Conservation (phyloP, 2,329 filamentous ascomycete species). For the Endoconidiophora polonica region DNA sequence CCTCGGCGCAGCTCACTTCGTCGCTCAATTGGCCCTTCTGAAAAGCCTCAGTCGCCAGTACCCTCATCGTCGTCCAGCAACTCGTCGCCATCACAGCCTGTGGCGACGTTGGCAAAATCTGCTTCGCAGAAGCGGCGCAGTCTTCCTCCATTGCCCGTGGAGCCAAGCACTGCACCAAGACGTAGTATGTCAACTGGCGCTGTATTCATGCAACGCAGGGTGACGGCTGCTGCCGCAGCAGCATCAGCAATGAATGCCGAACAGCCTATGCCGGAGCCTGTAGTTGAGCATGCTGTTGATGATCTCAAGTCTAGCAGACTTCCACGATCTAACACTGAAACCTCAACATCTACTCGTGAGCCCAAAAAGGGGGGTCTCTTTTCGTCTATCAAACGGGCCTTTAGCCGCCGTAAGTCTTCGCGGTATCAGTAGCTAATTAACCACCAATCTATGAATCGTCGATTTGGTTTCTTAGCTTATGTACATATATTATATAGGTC, state of each 20-base stretch:
- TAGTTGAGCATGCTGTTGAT: not conserved
- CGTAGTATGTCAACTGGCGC: constrained; percentile 16
- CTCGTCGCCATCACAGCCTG: not conserved
- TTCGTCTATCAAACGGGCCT: constrained; percentile 11
- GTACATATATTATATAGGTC: not conserved
- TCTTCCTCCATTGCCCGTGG: not conserved
- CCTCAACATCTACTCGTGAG: not conserved
- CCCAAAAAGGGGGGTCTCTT: constrained; percentile 12
- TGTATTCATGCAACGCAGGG: constrained; percentile 16
- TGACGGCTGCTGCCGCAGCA: not conserved
- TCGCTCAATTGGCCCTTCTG: constrained; percentile 1
- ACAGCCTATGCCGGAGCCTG: not conserved
- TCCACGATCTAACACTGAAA: too few species aligned
- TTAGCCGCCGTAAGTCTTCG: constrained; percentile 9
- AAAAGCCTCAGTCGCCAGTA: not conserved
- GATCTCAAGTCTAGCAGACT: too few species aligned
- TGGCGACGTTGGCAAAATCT: not conserved
- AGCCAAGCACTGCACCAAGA: constrained; percentile 10
- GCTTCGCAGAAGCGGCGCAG: constrained; percentile 5
- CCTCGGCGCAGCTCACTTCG: constrained; percentile 6
- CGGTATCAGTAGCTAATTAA: not conserved
- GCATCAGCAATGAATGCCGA: not conserved
- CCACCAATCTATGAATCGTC: not conserved
- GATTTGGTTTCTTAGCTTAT: not conserved
- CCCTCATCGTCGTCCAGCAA: constrained; percentile 1